Percentiles rank a stretch among this genome's conserved stretches.
Evolutionary conservation across 306 rosid genomes (phyloP).

Genomic region (Castanea sativa): DNA sequence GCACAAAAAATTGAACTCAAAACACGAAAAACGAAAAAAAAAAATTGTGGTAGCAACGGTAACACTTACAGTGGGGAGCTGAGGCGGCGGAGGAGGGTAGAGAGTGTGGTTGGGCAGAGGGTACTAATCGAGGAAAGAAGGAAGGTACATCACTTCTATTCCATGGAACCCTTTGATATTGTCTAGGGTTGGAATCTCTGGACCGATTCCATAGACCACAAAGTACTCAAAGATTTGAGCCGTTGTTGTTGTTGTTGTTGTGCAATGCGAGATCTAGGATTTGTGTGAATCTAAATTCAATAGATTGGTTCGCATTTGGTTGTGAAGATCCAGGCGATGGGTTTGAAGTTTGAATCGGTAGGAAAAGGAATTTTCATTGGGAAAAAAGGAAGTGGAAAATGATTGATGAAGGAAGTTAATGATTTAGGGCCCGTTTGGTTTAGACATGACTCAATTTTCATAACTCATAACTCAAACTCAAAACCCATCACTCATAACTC

Average conservation of each 20-base stretch:
- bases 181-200: conserved; percentile 87
- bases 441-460: no score
- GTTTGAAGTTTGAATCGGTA: not conserved
- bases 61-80: conserved; percentile 73
- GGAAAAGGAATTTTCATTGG: not conserved
- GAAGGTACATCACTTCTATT: conserved; percentile 47
- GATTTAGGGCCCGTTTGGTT: no score
- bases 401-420: no score
- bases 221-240: conserved; percentile 92
- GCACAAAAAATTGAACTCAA: no score
- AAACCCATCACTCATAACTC: no score
- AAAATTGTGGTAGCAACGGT: no score
- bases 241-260: conserved; percentile 32
- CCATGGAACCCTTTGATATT: conserved; percentile 89
- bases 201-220: conserved; percentile 95
- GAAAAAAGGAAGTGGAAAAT: not conserved
- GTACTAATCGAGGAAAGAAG: conserved; percentile 80
- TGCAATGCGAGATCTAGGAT: not conserved
- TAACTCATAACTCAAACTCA: no score
- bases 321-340: no score
- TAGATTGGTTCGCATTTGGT: not conserved
- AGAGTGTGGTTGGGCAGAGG: conserved; percentile 77
- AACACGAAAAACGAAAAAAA: no score
- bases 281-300: not conserved
- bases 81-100: conserved; percentile 95